phyloP scores from a whole-genome alignment of 257 asterid species.

The Capsicum chinense region DNA sequence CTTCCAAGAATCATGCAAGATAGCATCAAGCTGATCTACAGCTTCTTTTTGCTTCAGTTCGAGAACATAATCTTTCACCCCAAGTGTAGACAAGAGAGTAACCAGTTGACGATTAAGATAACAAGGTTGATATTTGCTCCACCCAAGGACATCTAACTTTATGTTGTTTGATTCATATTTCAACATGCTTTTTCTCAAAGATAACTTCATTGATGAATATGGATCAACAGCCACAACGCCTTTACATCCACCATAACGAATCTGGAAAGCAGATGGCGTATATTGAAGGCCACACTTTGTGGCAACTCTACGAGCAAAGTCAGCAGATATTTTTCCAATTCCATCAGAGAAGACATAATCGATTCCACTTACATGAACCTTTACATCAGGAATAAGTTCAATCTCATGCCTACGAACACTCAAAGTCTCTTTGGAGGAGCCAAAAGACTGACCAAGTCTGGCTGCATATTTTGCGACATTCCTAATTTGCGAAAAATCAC shows the following conservation, averaged over 20 bases:
- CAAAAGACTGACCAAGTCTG: slow-evolving; percentile 94
- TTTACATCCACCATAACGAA: slow-evolving; percentile 87
- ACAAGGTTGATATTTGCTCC: slow-evolving; percentile 91
- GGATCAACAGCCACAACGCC: slow-evolving; percentile 91
- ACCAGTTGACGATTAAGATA: slow-evolving; percentile 81
- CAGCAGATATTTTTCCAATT: slow-evolving; percentile 80
- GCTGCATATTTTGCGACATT: slow-evolving; percentile 97
- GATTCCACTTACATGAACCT: slow-evolving; percentile 33
- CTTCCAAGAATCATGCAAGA: slow-evolving; percentile 63
- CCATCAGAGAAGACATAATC: slow-evolving; percentile 84
- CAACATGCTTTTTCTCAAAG: slow-evolving; percentile 75
- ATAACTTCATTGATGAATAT: slow-evolving; percentile 55
- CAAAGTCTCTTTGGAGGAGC: slow-evolving; percentile 82
- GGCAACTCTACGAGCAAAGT: slow-evolving; percentile 71
- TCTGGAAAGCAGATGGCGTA: slow-evolving; percentile 84
- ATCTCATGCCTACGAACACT: slow-evolving; percentile 56
- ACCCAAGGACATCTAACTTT: slow-evolving; percentile 71
- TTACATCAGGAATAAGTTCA: slow-evolving; percentile 57
- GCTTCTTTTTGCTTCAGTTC: slow-evolving; percentile 72
- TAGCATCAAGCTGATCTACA: slow-evolving; percentile 67
- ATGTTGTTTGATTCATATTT: slow-evolving; percentile 68
- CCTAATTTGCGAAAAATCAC: slow-evolving; percentile 64
- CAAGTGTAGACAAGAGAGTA: slow-evolving; percentile 83
- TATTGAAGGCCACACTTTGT: slow-evolving; percentile 60
- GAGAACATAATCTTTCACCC: slow-evolving; percentile 62